Percentiles rank a stretch among this genome's conserved stretches.
phyloP scores from a whole-genome alignment of 805 yeast species.

The Saccharomyces jurei region DNA sequence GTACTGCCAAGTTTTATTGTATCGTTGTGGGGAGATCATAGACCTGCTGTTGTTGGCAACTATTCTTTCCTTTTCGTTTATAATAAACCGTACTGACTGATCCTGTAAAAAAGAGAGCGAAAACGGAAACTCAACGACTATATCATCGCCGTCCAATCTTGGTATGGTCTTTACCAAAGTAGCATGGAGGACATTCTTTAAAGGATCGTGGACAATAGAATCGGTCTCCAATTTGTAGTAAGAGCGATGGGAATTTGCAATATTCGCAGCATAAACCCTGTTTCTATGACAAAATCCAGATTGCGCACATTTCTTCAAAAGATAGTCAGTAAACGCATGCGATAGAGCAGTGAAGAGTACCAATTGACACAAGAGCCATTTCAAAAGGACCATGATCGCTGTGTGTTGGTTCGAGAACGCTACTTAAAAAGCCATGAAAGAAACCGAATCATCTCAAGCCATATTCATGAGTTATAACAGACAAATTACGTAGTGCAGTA shows the following conservation, averaged over 20 bases:
- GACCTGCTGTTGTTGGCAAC: slow-evolving; percentile 18
- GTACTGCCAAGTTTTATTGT: slow-evolving; percentile 51
- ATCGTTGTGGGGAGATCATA: slow-evolving; percentile 41
- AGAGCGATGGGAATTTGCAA: slow-evolving; percentile 28
- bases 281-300: slow-evolving; percentile 82
- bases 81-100: slow-evolving; percentile 50
- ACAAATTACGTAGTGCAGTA: background rate
- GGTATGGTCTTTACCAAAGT: slow-evolving; percentile 38
- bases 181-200: slow-evolving; percentile 36
- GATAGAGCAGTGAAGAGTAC: background rate
- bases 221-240: slow-evolving; percentile 37
- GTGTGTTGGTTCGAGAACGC: background rate
- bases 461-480: background rate
- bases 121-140: slow-evolving; percentile 45
- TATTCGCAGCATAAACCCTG: slow-evolving; percentile 50
- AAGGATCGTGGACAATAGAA: slow-evolving; percentile 25
- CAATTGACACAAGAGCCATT: background rate
- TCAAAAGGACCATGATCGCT: background rate
- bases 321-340: slow-evolving; percentile 48
- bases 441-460: background rate
- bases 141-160: slow-evolving; percentile 26
- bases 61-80: slow-evolving; percentile 49
- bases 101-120: slow-evolving; percentile 43
- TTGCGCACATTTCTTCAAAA: slow-evolving; percentile 71
- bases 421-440: background rate